Conservation (phyloP, 495 filamentous ascomycete species). For the Lepidopterella palustris region DNA sequence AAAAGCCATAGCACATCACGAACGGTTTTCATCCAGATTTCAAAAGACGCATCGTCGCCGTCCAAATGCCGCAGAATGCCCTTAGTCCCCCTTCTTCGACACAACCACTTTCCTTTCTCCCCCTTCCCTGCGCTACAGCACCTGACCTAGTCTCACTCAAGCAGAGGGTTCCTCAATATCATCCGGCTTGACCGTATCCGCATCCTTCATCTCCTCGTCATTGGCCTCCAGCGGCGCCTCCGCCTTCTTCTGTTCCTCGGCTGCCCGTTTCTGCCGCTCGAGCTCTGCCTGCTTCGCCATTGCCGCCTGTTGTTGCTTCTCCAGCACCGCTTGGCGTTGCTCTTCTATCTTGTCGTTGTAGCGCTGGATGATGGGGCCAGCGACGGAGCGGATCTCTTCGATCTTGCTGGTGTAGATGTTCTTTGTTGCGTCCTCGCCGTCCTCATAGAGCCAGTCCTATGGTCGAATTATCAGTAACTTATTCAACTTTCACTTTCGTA, state of each 20-base stretch:
- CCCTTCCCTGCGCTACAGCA: too few species aligned
- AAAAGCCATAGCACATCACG: too few species aligned
- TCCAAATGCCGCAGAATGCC: neutral
- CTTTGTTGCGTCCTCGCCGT: slow-evolving; percentile 93
- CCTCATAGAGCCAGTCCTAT: slow-evolving; percentile 97
- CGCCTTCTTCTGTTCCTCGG: slow-evolving; percentile 56
- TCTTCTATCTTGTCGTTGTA: slow-evolving; percentile 91
- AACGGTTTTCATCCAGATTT: too few species aligned
- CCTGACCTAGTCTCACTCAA: slow-evolving; percentile 2
- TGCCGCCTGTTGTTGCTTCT: slow-evolving; percentile 65
- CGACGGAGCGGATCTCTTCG: slow-evolving; percentile 86
- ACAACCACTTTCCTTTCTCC: too few species aligned
- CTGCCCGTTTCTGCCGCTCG: slow-evolving; percentile 70
- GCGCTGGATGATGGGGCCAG: slow-evolving; percentile 87
- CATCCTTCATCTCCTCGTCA: slow-evolving; percentile 40
- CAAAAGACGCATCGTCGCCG: too few species aligned
- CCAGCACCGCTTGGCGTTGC: slow-evolving; percentile 70
- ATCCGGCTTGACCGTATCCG: slow-evolving; percentile 33
- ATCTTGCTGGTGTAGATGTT: slow-evolving; percentile 88
- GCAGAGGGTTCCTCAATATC: slow-evolving; percentile 35
- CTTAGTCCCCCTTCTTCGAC: neutral
- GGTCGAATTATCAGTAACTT: slow-evolving; percentile 2
- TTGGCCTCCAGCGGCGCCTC: slow-evolving; percentile 43
- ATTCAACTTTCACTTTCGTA: neutral
- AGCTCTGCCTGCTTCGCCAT: slow-evolving; percentile 41